A percentile compares a stretch with the other conserved stretches of the same genome.
These are phyloP conservation scores for Teunomyces atbi DNA, from an alignment of 805 yeast genomes.

Conservation along the genomic window DNA sequence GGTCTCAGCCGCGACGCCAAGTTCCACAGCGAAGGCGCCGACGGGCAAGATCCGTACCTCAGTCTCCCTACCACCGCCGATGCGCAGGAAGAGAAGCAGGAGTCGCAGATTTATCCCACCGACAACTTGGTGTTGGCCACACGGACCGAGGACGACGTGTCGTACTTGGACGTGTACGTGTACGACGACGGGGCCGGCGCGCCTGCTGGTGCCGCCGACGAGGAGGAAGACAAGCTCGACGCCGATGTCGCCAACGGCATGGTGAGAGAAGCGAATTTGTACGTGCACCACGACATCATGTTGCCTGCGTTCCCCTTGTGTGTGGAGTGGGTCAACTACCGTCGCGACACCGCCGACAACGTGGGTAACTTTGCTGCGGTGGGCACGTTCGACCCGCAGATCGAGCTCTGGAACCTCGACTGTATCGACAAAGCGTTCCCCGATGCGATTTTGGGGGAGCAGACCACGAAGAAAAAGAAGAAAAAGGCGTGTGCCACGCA, in stretches of 20 bases:
- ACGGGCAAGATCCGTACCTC: constrained; percentile 59
- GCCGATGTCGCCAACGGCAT: constrained; percentile 74
- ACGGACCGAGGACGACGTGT: constrained; percentile 93
- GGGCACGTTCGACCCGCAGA: constrained; percentile 96
- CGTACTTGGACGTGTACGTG: constrained; percentile 88
- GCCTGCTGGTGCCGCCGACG: constrained; percentile 63
- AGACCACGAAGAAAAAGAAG: constrained; percentile 46
- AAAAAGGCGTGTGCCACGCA: constrained; percentile 62
- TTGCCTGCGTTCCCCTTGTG: constrained; percentile 95
- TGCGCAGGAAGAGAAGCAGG: constrained; percentile 72
- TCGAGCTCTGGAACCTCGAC: constrained; percentile 96
- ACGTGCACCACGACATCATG: constrained; percentile 96
- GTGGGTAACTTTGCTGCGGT: constrained; percentile 92
- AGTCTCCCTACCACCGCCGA: constrained; percentile 65
- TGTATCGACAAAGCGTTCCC: constrained; percentile 93
- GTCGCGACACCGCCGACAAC: constrained; percentile 38
- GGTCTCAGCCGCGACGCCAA: constrained; percentile 64
- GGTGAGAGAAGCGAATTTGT: constrained; percentile 70
- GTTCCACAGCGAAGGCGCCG: constrained; percentile 44
- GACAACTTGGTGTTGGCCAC: constrained; percentile 89
- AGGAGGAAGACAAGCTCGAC: constrained; percentile 64
- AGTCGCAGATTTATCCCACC: constrained; percentile 81
- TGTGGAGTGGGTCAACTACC: constrained; percentile 89
- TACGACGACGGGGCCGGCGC: constrained; percentile 93
- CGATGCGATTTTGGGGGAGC: constrained; percentile 86